phyloP scores from a whole-genome alignment of 1,284 basidiomycete genomes.

The Dichomitus squalens region DNA sequence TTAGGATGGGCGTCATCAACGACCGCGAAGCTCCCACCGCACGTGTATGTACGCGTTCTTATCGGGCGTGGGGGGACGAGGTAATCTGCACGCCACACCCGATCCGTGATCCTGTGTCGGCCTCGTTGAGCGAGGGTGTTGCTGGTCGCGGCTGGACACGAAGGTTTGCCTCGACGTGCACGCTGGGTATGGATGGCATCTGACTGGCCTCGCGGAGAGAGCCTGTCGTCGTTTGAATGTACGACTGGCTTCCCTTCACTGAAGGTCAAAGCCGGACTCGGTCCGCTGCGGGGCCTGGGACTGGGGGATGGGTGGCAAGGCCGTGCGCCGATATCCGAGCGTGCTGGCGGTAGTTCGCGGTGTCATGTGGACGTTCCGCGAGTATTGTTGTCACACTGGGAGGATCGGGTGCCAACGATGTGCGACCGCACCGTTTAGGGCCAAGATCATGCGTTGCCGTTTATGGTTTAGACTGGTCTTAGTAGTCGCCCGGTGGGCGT shows the following conservation, averaged over 20 bases:
- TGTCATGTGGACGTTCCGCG: conserved; percentile 19
- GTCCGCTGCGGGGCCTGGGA: too few species aligned
- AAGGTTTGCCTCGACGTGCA: conserved; percentile 14
- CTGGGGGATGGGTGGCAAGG: neutral
- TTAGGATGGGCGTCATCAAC: conserved; percentile 15
- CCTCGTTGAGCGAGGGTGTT: conserved; percentile 14
- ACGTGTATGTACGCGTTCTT: conserved; percentile 19
- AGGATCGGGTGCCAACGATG: conserved; percentile 20
- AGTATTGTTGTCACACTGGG: conserved; percentile 8
- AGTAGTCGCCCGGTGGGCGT: conserved; percentile 16
- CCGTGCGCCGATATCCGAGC: neutral
- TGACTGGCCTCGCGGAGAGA: conserved; percentile 5
- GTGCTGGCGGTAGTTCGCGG: conserved; percentile 21
- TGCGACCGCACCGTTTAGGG: conserved; percentile 15
- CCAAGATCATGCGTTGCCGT: conserved; percentile 22
- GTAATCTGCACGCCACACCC: conserved; percentile 25
- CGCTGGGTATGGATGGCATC: conserved; percentile 18
- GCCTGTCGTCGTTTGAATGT: neutral
- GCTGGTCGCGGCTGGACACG: conserved; percentile 7
- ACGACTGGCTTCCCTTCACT: neutral
- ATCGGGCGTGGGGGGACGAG: conserved; percentile 24
- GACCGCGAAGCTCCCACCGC: conserved; percentile 20
- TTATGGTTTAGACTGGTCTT: conserved; percentile 23
- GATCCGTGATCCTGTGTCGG: conserved; percentile 15
- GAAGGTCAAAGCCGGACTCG: neutral